A percentile compares a stretch with the other conserved stretches of the same genome.
These are phyloP conservation scores for Coniochaeta pulveracea DNA, from an alignment of 2,329 filamentous ascomycete genomes.

Conservation along the genomic window DNA sequence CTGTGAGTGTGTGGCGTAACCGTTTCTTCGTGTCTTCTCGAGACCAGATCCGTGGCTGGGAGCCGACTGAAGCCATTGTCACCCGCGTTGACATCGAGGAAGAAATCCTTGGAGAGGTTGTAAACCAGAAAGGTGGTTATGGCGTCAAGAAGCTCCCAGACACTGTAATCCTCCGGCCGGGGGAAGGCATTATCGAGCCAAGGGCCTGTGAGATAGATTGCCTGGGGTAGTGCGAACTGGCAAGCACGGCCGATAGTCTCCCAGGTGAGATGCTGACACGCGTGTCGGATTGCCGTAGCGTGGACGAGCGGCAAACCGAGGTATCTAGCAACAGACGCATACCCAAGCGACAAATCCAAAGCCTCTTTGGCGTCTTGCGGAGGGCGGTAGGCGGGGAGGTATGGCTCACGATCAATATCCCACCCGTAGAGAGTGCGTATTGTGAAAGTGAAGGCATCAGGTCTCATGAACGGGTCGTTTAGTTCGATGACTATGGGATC, in stretches of 20 bases:
- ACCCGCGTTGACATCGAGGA: constrained; percentile 30
- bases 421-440: constrained; percentile 47
- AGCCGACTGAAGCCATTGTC: constrained; percentile 16
- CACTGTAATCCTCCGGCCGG: constrained; percentile 22
- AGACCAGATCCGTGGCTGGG: constrained; percentile 9
- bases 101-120: constrained; percentile 39
- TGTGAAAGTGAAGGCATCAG: constrained; percentile 44
- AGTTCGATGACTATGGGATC: constrained; percentile 34
- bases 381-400: constrained; percentile 14
- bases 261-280: constrained; percentile 15
- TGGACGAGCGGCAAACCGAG: constrained; percentile 10
- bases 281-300: constrained; percentile 10
- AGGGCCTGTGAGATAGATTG: not conserved
- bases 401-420: constrained; percentile 23
- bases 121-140: constrained; percentile 37
- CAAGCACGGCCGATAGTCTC: constrained; percentile 15
- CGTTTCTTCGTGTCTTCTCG: too few species aligned
- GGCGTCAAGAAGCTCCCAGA: constrained; percentile 32
- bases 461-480: constrained; percentile 39
- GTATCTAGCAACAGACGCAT: constrained; percentile 11
- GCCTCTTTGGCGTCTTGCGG: constrained; percentile 11
- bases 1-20: constrained; percentile 9
- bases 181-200: constrained; percentile 1
- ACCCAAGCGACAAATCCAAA: constrained; percentile 13
- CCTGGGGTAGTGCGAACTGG: constrained; percentile 19